Evolutionary conservation across 2,329 filamentous ascomycete species (phyloP).

Genomic region (Xylariaceae sp.): DNA sequence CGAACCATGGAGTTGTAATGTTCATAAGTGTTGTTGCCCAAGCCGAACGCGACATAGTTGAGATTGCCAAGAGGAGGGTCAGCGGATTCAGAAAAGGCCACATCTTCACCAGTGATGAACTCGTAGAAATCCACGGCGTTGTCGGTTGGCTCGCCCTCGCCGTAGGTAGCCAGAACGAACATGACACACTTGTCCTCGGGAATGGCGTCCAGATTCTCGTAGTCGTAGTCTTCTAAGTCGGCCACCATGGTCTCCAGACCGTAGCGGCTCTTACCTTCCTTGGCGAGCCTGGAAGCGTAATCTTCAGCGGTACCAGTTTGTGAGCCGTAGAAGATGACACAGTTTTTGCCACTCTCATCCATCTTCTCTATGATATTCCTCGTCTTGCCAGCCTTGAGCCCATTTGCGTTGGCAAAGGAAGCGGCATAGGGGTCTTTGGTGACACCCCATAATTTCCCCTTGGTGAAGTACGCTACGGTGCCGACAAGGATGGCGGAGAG

Average conservation of each 20-base stretch:
- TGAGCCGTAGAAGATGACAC: slow-evolving; percentile 96
- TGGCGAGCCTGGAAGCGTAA: slow-evolving; percentile 91
- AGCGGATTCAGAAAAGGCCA: slow-evolving; percentile 69
- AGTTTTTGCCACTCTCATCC: slow-evolving; percentile 94
- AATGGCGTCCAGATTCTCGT: slow-evolving; percentile 84
- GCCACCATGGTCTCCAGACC: slow-evolving; percentile 98
- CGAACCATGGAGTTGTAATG: slow-evolving; percentile 99
- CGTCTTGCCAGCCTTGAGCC: slow-evolving; percentile 75
- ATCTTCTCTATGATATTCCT: slow-evolving; percentile 93
- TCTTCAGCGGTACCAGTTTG: slow-evolving; percentile 98
- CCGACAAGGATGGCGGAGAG: slow-evolving; percentile 79
- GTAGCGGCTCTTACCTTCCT: slow-evolving; percentile 95
- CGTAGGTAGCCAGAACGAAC: slow-evolving; percentile 95
- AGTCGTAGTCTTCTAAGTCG: slow-evolving; percentile 97
- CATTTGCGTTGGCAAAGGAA: slow-evolving; percentile 65
- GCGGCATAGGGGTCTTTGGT: slow-evolving; percentile 83
- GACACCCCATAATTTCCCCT: slow-evolving; percentile 89
- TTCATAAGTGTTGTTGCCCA: slow-evolving; percentile 99
- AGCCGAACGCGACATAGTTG: slow-evolving; percentile 90
- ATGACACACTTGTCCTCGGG: slow-evolving; percentile 88
- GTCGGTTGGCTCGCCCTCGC: slow-evolving; percentile 96
- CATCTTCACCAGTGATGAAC: slow-evolving; percentile 80
- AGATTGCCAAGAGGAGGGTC: slow-evolving; percentile 76
- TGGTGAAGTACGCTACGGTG: slow-evolving; percentile 94
- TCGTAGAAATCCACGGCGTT: slow-evolving; percentile 99